Percentiles rank a stretch among this genome's conserved stretches.
Evolutionary conservation across 495 filamentous ascomycete genomes (phyloP).

Genomic region (Polyplosphaeria fusca): DNA sequence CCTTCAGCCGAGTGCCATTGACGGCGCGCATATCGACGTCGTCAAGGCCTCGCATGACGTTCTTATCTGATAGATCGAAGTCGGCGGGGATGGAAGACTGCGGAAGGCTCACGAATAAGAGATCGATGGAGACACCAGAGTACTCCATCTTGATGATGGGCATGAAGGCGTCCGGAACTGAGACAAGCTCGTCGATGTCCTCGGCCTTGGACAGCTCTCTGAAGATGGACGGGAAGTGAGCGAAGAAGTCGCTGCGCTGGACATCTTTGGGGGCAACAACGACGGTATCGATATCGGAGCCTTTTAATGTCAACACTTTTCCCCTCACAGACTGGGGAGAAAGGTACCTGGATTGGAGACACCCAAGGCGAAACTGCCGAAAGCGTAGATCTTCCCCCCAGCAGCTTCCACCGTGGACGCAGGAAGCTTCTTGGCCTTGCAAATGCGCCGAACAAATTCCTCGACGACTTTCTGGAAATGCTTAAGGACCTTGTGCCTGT

Average conservation of each 20-base stretch:
- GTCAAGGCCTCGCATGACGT: constrained; percentile 77
- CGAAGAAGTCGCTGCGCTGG: constrained; percentile 82
- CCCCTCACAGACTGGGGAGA: background rate
- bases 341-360: constrained; percentile 79
- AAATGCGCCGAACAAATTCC: constrained; percentile 78
- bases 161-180: constrained; percentile 84
- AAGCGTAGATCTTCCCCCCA: constrained; percentile 89
- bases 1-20: constrained; percentile 89
- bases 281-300: constrained; percentile 96
- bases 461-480: constrained; percentile 73
- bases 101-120: constrained; percentile 79
- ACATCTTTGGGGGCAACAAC: constrained; percentile 87
- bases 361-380: constrained; percentile 88
- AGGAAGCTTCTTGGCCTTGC: constrained; percentile 72
- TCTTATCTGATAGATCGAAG: constrained; percentile 74
- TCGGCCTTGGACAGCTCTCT: constrained; percentile 66
- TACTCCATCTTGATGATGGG: constrained; percentile 95
- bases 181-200: constrained; percentile 79
- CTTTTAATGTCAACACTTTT: constrained; percentile 40
- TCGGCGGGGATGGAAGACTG: constrained; percentile 66
- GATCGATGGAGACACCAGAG: constrained; percentile 85
- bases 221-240: constrained; percentile 75
- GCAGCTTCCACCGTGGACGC: constrained; percentile 71
- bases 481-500: constrained; percentile 51
- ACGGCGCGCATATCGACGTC: constrained; percentile 82